phyloP scores from a whole-genome alignment of 805 yeast genomes.

The Huiozyma sinensis region DNA sequence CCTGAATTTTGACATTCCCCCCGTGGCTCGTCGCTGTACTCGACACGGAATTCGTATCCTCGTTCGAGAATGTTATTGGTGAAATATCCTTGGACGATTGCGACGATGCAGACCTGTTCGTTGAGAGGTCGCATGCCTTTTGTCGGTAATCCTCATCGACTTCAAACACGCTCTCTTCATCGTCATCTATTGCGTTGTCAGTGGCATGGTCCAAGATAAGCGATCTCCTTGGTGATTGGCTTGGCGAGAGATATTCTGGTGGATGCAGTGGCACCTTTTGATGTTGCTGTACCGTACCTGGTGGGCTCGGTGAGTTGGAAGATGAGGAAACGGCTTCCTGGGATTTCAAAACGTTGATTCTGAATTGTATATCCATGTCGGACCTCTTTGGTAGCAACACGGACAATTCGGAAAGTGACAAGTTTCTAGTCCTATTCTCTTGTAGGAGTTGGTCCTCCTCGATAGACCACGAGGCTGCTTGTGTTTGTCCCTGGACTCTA shows the following conservation, averaged over 20 bases:
- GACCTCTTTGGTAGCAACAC: conserved; percentile 64
- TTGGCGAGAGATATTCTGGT: conserved; percentile 7
- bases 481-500: background rate
- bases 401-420: conserved; percentile 62
- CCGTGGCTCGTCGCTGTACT: conserved; percentile 1
- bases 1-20: conserved; percentile 3
- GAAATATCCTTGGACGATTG: conserved; percentile 12
- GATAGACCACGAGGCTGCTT: conserved; percentile 29
- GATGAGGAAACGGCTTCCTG: background rate
- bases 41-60: conserved; percentile 2
- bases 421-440: conserved; percentile 43
- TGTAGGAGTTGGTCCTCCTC: conserved; percentile 66
- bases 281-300: background rate
- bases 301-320: background rate
- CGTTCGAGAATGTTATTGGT: conserved; percentile 10
- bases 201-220: background rate
- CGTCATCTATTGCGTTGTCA: background rate
- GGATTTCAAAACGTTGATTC: conserved; percentile 38
- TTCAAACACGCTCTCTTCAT: background rate
- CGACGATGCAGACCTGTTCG: background rate
- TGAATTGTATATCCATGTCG: conserved; percentile 58
- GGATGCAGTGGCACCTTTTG: background rate
- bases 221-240: conserved; percentile 12
- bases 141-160: background rate
- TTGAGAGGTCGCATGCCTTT: background rate